Base-by-base conservation (phyloP, 257 asterid genomes). In the Fraxinus quadrangulata region DNA sequence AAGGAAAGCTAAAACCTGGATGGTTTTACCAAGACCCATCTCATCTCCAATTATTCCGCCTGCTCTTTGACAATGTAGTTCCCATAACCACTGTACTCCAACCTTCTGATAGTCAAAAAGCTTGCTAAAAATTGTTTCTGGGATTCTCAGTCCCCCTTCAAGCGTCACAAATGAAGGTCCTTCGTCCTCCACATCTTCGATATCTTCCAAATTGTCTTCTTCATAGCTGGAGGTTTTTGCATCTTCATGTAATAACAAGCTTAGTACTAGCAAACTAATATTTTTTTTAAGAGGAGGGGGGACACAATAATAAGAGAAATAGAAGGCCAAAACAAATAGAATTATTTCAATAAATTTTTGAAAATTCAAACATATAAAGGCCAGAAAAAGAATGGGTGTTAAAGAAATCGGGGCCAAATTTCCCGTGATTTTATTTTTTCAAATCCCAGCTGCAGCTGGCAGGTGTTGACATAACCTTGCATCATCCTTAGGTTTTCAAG, bases 1-100 rank as follows among this genome's bases (percentile, higher is more conserved):
- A 17, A 95, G 97, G 78, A 95, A 95, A 71, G 96, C 89, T 84
- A 90, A 77, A 71, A 95, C 86, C 85, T 95, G 99, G 70, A 95
- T 79, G 37, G 99, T 95, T 93, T 95, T 95, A 79, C 99, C 99
- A 73, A 95, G 97, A 79, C 99, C 99, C 99, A 95, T 95, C 90
- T 95, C 99, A 83, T 95, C 99, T 69, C 99, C 99, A 67, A 95
- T 95, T 81, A 95, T 95, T 75, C 99, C 99, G 77, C 99, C 99
- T 39, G 97, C 94, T 79, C 85, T 85, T 87, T 95, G 99, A 85
- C 99, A 95, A 80, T 95, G 98, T 80, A 93, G 98, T 85, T 95
- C 99, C 99, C 99, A 95, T 84, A 95, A 77, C 99, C 99, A 95
- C 82, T 95, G 97, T 11, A 95, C 98, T 28, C 99, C 97, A 88